A percentile compares a stretch with the other conserved stretches of the same genome.
Conservation (phyloP, 345 rosid genomes). For the Theobroma cacao region DNA sequence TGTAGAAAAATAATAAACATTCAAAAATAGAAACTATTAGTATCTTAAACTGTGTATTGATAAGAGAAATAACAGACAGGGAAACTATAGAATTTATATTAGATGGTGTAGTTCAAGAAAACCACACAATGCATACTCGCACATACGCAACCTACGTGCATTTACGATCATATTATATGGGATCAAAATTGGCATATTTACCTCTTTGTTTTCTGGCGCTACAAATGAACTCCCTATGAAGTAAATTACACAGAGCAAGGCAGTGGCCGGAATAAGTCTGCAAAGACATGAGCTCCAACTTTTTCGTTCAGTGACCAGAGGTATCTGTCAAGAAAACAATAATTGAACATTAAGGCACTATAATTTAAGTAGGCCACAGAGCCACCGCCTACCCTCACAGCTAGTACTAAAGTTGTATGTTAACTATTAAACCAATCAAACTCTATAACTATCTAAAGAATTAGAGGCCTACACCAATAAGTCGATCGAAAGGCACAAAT, state of each 20-base stretch:
- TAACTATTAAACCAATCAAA: too few species aligned
- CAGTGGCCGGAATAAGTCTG: slow-evolving; percentile 33
- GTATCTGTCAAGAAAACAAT: slow-evolving; percentile 25
- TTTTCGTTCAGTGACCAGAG: slow-evolving; percentile 28
- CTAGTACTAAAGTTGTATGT: neutral
- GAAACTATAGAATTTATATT: neutral
- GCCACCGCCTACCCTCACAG: neutral
- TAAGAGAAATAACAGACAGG: too few species aligned
- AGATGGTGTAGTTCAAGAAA: neutral
- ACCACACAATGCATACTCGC: neutral
- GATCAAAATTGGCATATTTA: slow-evolving; percentile 7
- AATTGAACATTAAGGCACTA: neutral
- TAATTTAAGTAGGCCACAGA: neutral
- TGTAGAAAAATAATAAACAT: neutral
- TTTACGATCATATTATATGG: too few species aligned
- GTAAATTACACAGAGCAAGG: slow-evolving; percentile 41
- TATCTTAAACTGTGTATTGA: neutral
- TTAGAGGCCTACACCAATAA: neutral
- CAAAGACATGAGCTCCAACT: slow-evolving; percentile 35
- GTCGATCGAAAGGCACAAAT: neutral
- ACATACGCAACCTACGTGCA: neutral
- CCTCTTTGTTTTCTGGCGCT: slow-evolving; percentile 42
- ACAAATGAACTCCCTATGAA: slow-evolving; percentile 35
- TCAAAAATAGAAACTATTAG: neutral
- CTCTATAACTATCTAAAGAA: neutral